phyloP scores from a whole-genome alignment of 768 basidiomycete species.

The Pleurotus tuoliensis region DNA sequence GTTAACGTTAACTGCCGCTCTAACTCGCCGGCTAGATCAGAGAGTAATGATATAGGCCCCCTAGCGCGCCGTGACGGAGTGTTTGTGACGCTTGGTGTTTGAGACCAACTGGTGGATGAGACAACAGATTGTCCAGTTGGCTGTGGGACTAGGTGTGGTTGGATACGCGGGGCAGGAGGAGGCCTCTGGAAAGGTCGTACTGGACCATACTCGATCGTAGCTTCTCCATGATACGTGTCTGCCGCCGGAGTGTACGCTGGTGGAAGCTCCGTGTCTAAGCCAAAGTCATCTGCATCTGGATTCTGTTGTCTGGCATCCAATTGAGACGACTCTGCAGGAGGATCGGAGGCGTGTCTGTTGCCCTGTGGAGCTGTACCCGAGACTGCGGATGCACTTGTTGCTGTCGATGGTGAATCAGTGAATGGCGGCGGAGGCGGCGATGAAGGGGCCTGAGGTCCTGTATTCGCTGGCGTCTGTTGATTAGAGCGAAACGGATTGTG shows the following conservation, averaged over 20 bases:
- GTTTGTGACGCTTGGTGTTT: not conserved
- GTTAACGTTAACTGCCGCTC: conserved; percentile 1
- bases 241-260: conserved; percentile 68
- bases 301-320: not conserved
- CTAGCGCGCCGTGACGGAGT: not conserved
- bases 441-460: not conserved
- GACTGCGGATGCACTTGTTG: conserved; percentile 3
- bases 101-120: conserved; percentile 14
- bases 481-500: conserved; percentile 8
- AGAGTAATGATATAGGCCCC: not conserved
- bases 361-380: not conserved
- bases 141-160: conserved; percentile 12
- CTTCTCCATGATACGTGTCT: conserved; percentile 52
- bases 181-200: conserved; percentile 20
- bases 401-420: not conserved
- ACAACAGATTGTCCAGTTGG: conserved; percentile 11
- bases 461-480: conserved; percentile 1
- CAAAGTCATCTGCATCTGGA: not conserved
- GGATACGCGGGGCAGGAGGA: conserved; percentile 21
- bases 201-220: conserved; percentile 57
- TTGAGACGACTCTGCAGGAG: not conserved
- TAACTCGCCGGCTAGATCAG: conserved; percentile 1
- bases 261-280: conserved; percentile 51
- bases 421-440: conserved; percentile 9
- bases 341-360: not conserved